Evolutionary conservation across 257 asterid genomes (phyloP).

Genomic region (Parsonsia alboflavescens): DNA sequence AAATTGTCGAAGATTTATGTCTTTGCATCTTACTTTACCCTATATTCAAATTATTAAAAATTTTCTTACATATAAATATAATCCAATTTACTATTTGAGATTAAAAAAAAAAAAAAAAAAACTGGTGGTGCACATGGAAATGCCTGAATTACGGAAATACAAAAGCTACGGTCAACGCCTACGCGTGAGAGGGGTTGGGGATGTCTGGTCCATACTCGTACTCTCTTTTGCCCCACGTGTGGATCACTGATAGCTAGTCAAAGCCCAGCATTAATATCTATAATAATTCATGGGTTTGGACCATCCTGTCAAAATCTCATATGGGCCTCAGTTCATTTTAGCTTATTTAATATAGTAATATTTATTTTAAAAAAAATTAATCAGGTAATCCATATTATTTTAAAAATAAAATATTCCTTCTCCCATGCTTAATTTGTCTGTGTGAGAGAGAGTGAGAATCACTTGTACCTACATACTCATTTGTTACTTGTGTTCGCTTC

Average conservation of each 20-base stretch:
- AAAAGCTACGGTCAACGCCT: slow-evolving; percentile 18
- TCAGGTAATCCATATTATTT: no score
- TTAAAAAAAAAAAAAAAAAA: background rate
- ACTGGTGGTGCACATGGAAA: slow-evolving; percentile 12
- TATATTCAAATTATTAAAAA: no score
- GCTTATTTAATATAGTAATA: background rate
- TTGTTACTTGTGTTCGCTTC: background rate
- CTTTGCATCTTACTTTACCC: no score
- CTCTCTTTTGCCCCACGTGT: slow-evolving; percentile 14
- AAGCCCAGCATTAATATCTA: slow-evolving; percentile 6
- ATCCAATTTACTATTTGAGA: background rate
- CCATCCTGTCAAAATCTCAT: slow-evolving; percentile 7
- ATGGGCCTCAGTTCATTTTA: background rate
- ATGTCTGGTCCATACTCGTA: background rate
- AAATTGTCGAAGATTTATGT: no score
- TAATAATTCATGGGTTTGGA: background rate
- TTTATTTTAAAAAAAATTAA: background rate
- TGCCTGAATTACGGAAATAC: slow-evolving; percentile 7
- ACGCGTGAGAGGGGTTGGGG: background rate
- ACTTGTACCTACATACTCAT: background rate
- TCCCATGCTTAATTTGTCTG: background rate
- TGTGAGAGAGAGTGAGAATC: no score
- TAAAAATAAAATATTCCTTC: no score
- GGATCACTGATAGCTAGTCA: slow-evolving; percentile 11
- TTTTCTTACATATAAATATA: no score